Percentiles rank a stretch among this genome's conserved stretches.
phyloP scores from a whole-genome alignment of 768 basidiomycete species.

The Panellus pusillus region DNA sequence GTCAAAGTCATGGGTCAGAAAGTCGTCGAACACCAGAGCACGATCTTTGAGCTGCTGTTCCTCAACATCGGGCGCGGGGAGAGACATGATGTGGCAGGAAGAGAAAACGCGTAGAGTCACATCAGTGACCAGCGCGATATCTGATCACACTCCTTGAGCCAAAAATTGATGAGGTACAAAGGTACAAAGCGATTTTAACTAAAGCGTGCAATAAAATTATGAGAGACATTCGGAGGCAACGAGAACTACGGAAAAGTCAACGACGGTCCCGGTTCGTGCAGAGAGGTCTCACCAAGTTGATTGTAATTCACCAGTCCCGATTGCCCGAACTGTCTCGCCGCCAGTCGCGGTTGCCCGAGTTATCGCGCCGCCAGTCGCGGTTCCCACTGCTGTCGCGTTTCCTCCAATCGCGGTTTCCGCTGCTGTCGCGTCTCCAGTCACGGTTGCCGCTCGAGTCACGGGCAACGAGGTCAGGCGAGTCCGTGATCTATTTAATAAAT shows the following conservation, averaged over 20 bases:
- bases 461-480: no score
- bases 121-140: neutral
- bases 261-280: neutral
- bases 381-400: conserved; percentile 13
- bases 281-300: conserved; percentile 6
- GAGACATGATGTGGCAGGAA: conserved; percentile 33
- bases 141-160: neutral
- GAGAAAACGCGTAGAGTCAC: conserved; percentile 11
- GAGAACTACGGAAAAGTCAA: neutral
- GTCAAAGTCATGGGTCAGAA: conserved; percentile 59
- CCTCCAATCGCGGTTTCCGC: conserved; percentile 23
- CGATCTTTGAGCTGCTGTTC: conserved; percentile 76
- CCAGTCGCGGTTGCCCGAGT: conserved; percentile 24
- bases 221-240: neutral
- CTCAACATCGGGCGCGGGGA: conserved; percentile 54
- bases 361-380: conserved; percentile 21
- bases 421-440: conserved; percentile 15
- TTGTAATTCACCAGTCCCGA: conserved; percentile 27
- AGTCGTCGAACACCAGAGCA: conserved; percentile 79
- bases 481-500: no score
- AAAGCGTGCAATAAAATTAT: conserved; percentile 9
- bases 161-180: neutral
- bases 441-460: conserved; percentile 7
- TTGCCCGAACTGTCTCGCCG: conserved; percentile 18
- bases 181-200: neutral